phyloP scores from a whole-genome alignment of 177 flowering plant species.

The Vitis hybrid region DNA sequence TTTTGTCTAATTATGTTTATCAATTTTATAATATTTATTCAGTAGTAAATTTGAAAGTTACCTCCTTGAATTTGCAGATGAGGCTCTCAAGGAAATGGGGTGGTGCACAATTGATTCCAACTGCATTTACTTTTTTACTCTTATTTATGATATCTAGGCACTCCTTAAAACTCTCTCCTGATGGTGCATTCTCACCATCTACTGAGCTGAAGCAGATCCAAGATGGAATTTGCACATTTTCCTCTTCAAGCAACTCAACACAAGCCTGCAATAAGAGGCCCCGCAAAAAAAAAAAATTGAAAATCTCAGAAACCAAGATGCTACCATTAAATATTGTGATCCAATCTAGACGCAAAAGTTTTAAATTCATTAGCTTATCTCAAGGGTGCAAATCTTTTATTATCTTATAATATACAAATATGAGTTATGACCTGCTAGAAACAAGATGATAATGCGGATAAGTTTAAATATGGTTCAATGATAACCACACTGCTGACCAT shows the following conservation, averaged over 20 bases:
- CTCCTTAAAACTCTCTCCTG: slow-evolving; percentile 76
- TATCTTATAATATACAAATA: too few species aligned
- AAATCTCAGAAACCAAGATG: too few species aligned
- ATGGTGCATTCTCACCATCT: slow-evolving; percentile 79
- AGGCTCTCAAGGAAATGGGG: slow-evolving; percentile 72
- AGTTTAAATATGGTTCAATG: too few species aligned
- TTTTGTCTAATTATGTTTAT: neutral
- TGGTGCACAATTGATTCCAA: slow-evolving; percentile 90
- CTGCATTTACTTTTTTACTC: slow-evolving; percentile 54
- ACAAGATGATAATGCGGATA: too few species aligned
- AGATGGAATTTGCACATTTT: slow-evolving; percentile 62
- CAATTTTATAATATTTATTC: neutral
- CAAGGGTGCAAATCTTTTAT: too few species aligned
- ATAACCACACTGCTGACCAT: too few species aligned
- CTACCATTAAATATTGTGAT: too few species aligned
- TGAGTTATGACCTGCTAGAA: too few species aligned
- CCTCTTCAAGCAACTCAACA: slow-evolving; percentile 86
- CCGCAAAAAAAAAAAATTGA: neutral
- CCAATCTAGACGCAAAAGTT: too few species aligned
- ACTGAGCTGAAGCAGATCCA: slow-evolving; percentile 89
- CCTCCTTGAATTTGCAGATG: slow-evolving; percentile 57
- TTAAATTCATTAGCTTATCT: too few species aligned
- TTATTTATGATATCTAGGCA: slow-evolving; percentile 58
- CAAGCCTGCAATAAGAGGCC: slow-evolving; percentile 53
- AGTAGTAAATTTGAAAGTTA: slow-evolving; percentile 13